A percentile compares a stretch with the other conserved stretches of the same genome.
Conservation (phyloP, 345 rosid genomes). For the Nasturtium officinale region DNA sequence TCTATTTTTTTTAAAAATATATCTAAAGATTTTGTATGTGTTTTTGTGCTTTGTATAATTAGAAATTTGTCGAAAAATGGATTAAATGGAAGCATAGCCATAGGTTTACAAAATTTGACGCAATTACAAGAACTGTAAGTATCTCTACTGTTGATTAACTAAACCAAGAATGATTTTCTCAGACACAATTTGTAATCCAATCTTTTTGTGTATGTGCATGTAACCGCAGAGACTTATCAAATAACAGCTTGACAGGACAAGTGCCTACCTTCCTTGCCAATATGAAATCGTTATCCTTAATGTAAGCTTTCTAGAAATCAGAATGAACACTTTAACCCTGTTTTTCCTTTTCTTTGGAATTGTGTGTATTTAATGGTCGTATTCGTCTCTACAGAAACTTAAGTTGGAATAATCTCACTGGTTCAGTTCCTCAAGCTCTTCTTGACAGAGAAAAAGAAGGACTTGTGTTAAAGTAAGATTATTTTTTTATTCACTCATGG, state of each 20-base stretch:
- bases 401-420: conserved; percentile 43
- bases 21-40: neutral
- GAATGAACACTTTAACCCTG: too few species aligned
- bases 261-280: conserved; percentile 46
- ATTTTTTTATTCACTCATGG: too few species aligned
- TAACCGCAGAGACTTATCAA: conserved; percentile 48
- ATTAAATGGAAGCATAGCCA: conserved; percentile 40
- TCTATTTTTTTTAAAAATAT: too few species aligned
- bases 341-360: too few species aligned
- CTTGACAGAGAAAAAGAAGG: conserved; percentile 32
- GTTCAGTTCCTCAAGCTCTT: conserved; percentile 46
- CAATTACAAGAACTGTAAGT: conserved; percentile 48
- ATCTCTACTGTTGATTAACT: neutral
- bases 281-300: conserved; percentile 36
- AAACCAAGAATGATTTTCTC: neutral
- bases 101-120: conserved; percentile 36
- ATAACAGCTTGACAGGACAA: conserved; percentile 48
- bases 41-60: neutral
- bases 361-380: neutral
- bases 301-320: conserved; percentile 41
- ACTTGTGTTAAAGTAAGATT: conserved; percentile 42
- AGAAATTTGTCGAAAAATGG: conserved; percentile 44
- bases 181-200: neutral
- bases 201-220: neutral
- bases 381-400: conserved; percentile 41